Conservation (phyloP, 768 basidiomycete species). For the Boletus tylopilopsis region DNA sequence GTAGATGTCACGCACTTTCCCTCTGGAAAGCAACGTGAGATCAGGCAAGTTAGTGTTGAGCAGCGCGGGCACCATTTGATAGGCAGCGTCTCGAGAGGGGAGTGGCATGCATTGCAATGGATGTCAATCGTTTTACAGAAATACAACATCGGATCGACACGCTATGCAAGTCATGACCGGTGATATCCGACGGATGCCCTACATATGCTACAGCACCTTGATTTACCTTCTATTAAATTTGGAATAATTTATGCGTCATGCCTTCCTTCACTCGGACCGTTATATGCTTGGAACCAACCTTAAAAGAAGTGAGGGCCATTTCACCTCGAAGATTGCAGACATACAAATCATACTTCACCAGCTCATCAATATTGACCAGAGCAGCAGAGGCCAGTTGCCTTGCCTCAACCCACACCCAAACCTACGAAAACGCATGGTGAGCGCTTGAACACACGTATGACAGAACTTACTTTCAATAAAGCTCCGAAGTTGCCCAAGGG, state of each 20-base stretch:
- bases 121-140: constrained; percentile 5
- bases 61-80: constrained; percentile 35
- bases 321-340: constrained; percentile 27
- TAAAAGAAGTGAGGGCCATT: constrained; percentile 12
- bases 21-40: constrained; percentile 73
- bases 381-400: constrained; percentile 79
- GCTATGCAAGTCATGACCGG: constrained; percentile 7
- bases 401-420: constrained; percentile 94
- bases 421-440: constrained; percentile 37
- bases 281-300: constrained; percentile 54
- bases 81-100: background rate
- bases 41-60: constrained; percentile 55
- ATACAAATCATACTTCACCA: constrained; percentile 85
- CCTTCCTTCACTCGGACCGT: constrained; percentile 2
- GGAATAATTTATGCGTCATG: constrained; percentile 13
- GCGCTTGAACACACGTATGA: background rate
- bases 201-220: constrained; percentile 19
- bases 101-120: background rate
- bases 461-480: constrained; percentile 72
- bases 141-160: constrained; percentile 14
- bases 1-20: constrained; percentile 98
- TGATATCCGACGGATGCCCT: constrained; percentile 4
- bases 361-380: constrained; percentile 76
- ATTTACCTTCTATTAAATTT: background rate
- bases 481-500: constrained; percentile 75